phyloP scores from a whole-genome alignment of 2,329 filamentous ascomycete genomes.

The Venturia effusa region DNA sequence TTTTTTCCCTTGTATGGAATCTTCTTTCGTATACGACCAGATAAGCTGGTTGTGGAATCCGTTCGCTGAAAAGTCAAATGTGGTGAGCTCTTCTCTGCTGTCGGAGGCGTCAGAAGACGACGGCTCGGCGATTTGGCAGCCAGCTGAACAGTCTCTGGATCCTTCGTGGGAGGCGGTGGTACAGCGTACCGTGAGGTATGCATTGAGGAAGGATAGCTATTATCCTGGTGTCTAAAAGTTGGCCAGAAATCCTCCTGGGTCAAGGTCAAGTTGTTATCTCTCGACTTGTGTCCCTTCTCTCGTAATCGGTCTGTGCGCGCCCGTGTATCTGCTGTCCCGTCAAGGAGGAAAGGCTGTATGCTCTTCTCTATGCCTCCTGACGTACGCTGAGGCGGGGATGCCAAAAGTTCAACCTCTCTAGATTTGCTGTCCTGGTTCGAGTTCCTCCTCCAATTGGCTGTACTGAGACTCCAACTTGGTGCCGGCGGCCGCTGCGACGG shows the following conservation, averaged over 20 bases:
- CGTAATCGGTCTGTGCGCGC: slow-evolving; percentile 8
- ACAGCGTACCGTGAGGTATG: slow-evolving; percentile 30
- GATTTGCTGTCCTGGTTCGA: background rate
- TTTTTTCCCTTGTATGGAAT: slow-evolving; percentile 8
- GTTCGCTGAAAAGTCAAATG: background rate
- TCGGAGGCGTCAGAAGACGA: background rate
- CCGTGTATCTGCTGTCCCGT: slow-evolving; percentile 5
- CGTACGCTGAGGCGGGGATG: background rate
- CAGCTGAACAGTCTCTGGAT: background rate
- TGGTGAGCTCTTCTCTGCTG: background rate
- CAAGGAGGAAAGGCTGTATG: slow-evolving; percentile 6
- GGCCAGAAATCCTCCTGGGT: slow-evolving; percentile 41
- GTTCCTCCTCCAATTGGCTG: slow-evolving; percentile 4
- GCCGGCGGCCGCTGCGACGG: background rate
- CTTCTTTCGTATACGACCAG: slow-evolving; percentile 2
- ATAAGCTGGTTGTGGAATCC: slow-evolving; percentile 2
- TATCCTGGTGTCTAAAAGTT: slow-evolving; percentile 27
- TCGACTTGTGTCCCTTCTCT: slow-evolving; percentile 25
- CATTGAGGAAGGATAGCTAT: slow-evolving; percentile 28
- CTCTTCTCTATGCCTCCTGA: background rate
- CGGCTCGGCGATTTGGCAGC: background rate
- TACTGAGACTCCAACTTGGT: background rate
- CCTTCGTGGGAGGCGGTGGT: slow-evolving; percentile 2
- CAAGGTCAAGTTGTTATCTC: slow-evolving; percentile 35
- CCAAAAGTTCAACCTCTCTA: slow-evolving; percentile 4